A percentile compares a stretch with the other conserved stretches of the same genome.
Evolutionary conservation across 1,284 basidiomycete genomes (phyloP).

Genomic region (Vanrija sp.): DNA sequence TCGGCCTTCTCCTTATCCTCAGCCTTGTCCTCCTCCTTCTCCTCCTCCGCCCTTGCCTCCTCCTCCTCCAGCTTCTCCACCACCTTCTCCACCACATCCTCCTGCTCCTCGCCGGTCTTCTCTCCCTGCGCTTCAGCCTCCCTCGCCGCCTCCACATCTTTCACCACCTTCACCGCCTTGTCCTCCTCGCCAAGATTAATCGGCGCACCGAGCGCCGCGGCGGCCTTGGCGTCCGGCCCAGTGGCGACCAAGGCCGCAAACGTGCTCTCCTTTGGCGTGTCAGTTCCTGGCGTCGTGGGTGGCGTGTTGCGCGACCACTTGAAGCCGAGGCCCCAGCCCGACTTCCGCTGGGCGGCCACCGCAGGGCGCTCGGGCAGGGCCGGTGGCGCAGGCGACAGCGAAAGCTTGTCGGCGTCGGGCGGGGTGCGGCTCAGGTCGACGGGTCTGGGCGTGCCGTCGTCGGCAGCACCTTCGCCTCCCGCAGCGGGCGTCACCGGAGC

Average conservation of each 20-base stretch:
- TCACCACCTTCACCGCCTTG: constrained; percentile 3
- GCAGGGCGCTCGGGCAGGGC: not conserved
- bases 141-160: constrained; percentile 2
- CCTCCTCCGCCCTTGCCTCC: constrained; percentile 1
- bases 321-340: constrained; percentile 12
- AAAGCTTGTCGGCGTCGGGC: constrained; percentile 10
- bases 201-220: not conserved
- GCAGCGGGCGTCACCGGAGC: not conserved
- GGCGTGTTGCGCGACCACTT: not conserved
- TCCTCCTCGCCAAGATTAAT: constrained; percentile 1
- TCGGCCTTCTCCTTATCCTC: not conserved
- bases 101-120: constrained; percentile 3
- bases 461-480: not conserved
- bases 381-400: constrained; percentile 9
- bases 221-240: not conserved
- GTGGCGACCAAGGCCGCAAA: too few species aligned
- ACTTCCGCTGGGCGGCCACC: constrained; percentile 5
- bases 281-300: not conserved
- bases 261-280: not conserved
- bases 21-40: constrained; percentile 2
- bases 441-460: not conserved
- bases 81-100: not conserved
- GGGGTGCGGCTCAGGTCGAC: constrained; percentile 5
- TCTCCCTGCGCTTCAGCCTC: not conserved
- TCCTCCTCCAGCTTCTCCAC: constrained; percentile 5